Conservation (phyloP, 1,284 basidiomycete genomes). For the Boletus austroedulis region DNA sequence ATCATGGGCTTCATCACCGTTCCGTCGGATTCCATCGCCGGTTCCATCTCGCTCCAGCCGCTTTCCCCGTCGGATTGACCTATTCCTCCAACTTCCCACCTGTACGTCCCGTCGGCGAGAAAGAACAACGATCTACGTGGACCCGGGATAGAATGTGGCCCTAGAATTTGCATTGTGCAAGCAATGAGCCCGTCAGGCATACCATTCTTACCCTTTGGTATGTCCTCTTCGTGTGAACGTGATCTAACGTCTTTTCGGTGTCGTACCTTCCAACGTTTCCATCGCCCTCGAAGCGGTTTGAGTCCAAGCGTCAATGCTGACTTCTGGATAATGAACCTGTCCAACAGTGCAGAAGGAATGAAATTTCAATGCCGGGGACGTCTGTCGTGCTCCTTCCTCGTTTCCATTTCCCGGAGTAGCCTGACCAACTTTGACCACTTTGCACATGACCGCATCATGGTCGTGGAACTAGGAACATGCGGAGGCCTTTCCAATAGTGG, state of each 20-base stretch:
- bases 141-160: neutral
- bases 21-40: neutral
- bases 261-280: neutral
- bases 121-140: conserved; percentile 5
- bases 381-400: neutral
- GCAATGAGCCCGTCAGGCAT: neutral
- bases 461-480: neutral
- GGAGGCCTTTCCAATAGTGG: neutral
- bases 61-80: neutral
- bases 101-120: conserved; percentile 3
- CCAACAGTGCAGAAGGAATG: neutral
- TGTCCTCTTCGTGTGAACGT: neutral
- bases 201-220: neutral
- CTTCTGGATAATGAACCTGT: neutral
- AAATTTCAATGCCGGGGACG: neutral
- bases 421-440: too few species aligned
- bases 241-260: neutral
- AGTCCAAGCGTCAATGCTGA: neutral
- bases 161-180: neutral
- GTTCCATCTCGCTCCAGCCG: neutral
- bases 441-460: neutral
- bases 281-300: neutral
- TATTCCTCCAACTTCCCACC: neutral
- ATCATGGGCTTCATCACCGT: neutral
- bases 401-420: neutral